A percentile compares a stretch with the other conserved stretches of the same genome.
phyloP scores from a whole-genome alignment of 805 yeast species.

The Candida oleophila region DNA sequence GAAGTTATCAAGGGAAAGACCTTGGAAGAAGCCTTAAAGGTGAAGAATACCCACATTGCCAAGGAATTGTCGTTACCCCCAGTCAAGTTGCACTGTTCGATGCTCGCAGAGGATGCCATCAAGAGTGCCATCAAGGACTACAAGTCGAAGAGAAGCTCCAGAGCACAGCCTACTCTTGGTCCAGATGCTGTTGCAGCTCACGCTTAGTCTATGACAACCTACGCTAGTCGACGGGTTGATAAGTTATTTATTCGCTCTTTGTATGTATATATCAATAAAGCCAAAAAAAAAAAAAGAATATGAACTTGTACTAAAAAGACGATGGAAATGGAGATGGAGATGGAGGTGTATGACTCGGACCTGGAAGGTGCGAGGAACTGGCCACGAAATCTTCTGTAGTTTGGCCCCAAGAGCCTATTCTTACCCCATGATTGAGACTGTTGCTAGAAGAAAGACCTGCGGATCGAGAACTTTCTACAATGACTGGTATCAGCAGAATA shows the following conservation, averaged over 20 bases:
- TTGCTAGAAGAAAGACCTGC: too few relatives aligned
- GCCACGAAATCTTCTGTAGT: too few relatives aligned
- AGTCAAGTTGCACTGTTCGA: conserved; percentile 94
- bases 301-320: too few relatives aligned
- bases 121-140: conserved; percentile 96
- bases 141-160: conserved; percentile 65
- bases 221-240: not conserved
- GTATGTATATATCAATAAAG: conserved; percentile 1
- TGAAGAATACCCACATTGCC: conserved; percentile 93
- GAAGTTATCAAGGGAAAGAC: conserved; percentile 94
- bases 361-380: too few relatives aligned
- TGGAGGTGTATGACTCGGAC: too few relatives aligned
- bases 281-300: not conserved
- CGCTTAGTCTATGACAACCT: conserved; percentile 5
- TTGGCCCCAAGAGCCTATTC: too few relatives aligned
- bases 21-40: conserved; percentile 86
- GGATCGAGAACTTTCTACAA: too few relatives aligned
- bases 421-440: too few relatives aligned
- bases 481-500: too few relatives aligned
- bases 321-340: too few relatives aligned
- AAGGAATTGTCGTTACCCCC: conserved; percentile 94
- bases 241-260: not conserved
- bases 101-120: conserved; percentile 99
- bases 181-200: conserved; percentile 45
- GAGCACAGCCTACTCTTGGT: conserved; percentile 57